Base-by-base conservation (phyloP, 306 rosid species). In the Senna tora region DNA sequence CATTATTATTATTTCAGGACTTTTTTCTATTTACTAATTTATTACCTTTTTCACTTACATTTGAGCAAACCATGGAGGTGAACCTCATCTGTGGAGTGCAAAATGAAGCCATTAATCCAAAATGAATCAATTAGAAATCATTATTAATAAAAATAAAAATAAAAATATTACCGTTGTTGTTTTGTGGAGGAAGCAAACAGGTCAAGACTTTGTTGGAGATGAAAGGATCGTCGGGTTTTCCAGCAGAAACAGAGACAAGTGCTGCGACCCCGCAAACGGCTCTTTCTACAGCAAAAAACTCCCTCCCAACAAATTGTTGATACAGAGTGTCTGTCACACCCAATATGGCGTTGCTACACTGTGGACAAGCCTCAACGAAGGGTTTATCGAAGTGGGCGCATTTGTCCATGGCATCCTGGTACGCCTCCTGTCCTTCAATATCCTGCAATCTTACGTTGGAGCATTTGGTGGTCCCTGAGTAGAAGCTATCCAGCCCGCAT, bases 221-320 rank as follows among this genome's bases (percentile, higher is more conserved):
- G 3, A 75, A n/a, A 8, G 54, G 67, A n/a, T 74, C 81, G 34
- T 70, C 75, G 41, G 57, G 21, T 5, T 17, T 70, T n/a, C 45
- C 85, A 6, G 84, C 78, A 0, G 86, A 86, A 33, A 90, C 53
- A 42, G 87, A 75, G 45, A 88, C 77, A 45, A 88, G 72, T 42
- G 93, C 82, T 0, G 88, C 89, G 1, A 90, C 80, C 0, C 82
- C 88, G 15, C 96, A 87, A 1, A 81, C 61, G 43, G 76, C 82
- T 30, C n/a, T 76, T 32, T 84, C 93, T 4, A 49, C 21, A 7
- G 39, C 25, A 51, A 77, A 16, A 6, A 17, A 12, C 0, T 7
- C 34, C 2, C 0, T 7, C 1, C 1, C 62, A 5, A 22, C 10
- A 43, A 2, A 30, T 14, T 2, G 16, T 0, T 5, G 15, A 65